These are phyloP conservation scores for Claviceps fusiformis DNA, from an alignment of 2,329 filamentous ascomycete species.

Conservation along the genomic window DNA sequence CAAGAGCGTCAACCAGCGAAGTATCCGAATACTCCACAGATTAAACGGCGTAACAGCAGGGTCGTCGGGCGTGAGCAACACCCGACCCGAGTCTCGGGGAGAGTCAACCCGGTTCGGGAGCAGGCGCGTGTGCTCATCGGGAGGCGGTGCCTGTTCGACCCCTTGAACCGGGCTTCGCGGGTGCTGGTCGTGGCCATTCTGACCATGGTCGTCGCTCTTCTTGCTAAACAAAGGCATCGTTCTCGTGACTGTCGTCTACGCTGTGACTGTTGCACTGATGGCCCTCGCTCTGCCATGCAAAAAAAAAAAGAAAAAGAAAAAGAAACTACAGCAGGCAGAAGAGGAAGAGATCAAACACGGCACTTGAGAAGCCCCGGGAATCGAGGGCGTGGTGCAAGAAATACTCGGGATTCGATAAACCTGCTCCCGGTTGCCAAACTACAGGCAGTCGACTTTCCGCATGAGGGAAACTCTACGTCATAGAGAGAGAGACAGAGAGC, in stretches of 20 bases:
- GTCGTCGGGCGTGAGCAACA: constrained; percentile 27
- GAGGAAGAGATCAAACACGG: background rate
- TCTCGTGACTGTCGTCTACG: background rate
- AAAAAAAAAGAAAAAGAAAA: background rate
- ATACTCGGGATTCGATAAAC: background rate
- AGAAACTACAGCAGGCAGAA: background rate
- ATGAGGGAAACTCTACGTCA: constrained; percentile 5
- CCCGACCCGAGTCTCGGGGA: constrained; percentile 28
- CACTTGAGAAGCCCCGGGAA: background rate
- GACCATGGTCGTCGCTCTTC: constrained; percentile 10
- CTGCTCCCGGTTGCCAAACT: background rate
- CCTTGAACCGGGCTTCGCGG: constrained; percentile 10
- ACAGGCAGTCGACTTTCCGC: background rate
- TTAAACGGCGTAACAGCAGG: constrained; percentile 77
- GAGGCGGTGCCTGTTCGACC: constrained; percentile 13
- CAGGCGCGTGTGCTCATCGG: constrained; percentile 48
- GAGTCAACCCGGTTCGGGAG: constrained; percentile 53
- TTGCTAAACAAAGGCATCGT: constrained; percentile 23
- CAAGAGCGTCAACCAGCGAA: constrained; percentile 64
- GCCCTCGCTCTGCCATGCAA: background rate
- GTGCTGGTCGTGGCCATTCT: constrained; percentile 7
- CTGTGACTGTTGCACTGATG: background rate
- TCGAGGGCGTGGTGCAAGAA: background rate
- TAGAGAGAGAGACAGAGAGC: constrained; percentile 3
- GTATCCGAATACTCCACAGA: constrained; percentile 73